A percentile compares a stretch with the other conserved stretches of the same genome.
These are phyloP conservation scores for Metschnikowia lochheadii DNA, from an alignment of 805 yeast species.

Conservation along the genomic window DNA sequence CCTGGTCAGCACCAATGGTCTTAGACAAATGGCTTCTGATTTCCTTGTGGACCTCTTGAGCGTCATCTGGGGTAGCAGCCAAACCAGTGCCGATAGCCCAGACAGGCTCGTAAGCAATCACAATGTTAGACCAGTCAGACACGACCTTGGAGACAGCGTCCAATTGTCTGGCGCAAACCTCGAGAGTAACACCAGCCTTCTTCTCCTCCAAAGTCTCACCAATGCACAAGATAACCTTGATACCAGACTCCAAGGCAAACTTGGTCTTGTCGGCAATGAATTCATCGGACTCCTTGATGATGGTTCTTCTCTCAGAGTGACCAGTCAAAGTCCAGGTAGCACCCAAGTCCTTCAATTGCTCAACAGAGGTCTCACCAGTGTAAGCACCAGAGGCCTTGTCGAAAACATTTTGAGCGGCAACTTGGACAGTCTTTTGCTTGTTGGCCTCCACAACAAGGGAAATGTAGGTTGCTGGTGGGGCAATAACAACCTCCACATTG, in stretches of 20 bases:
- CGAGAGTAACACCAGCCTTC: slow-evolving; percentile 80
- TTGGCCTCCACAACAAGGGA: slow-evolving; percentile 65
- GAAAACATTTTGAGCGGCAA: slow-evolving; percentile 91
- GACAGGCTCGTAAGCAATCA: slow-evolving; percentile 97
- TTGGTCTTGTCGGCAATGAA: slow-evolving; percentile 90
- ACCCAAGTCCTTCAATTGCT: slow-evolving; percentile 84
- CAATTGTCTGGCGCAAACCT: slow-evolving; percentile 85
- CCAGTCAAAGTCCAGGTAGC: slow-evolving; percentile 95
- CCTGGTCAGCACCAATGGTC: slow-evolving; percentile 74
- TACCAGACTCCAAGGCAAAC: slow-evolving; percentile 86
- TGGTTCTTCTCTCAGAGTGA: slow-evolving; percentile 97
- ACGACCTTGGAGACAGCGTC: slow-evolving; percentile 80
- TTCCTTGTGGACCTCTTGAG: slow-evolving; percentile 88
- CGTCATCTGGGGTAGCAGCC: slow-evolving; percentile 98
- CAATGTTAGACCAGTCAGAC: slow-evolving; percentile 86
- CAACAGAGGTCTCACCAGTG: slow-evolving; percentile 96
- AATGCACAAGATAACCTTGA: slow-evolving; percentile 90
- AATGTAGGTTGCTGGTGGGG: slow-evolving; percentile 95
- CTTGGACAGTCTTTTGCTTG: slow-evolving; percentile 66
- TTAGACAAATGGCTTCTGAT: slow-evolving; percentile 80
- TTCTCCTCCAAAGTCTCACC: slow-evolving; percentile 98
- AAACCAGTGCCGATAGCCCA: slow-evolving; percentile 99
- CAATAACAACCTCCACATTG: slow-evolving; percentile 86
- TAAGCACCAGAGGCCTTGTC: slow-evolving; percentile 89
- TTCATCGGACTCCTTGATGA: slow-evolving; percentile 86